Percentiles rank a stretch among this genome's conserved stretches.
These are phyloP conservation scores for Vitis vinifera DNA, from an alignment of 164 flowering plant genomes.

Conservation along the genomic window ASM3070453v1 NC_081807.1:2520001-2520500, in stretches of 20 bases:
- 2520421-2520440: background rate
- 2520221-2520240: constrained; percentile 1
- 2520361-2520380: constrained; percentile 19
- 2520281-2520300: constrained; percentile 5
- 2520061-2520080: no score
- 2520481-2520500: background rate
- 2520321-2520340: constrained; percentile 17
- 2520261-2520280: background rate
- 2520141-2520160: background rate
- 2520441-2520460: constrained; percentile 10
- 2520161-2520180: background rate
- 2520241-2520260: constrained; percentile 12
- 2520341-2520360: constrained; percentile 17
- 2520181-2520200: no score
- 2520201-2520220: background rate
- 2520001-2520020: no score
- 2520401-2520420: constrained; percentile 5
- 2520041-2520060: no score
- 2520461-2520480: background rate
- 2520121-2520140: background rate
- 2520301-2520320: constrained; percentile 1
- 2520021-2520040: no score
- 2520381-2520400: constrained; percentile 10
- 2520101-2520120: no score
- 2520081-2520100: no score